These are phyloP conservation scores for Tardiomyces blankii DNA, from an alignment of 1,139 yeast species.

Conservation along the genomic window DNA sequence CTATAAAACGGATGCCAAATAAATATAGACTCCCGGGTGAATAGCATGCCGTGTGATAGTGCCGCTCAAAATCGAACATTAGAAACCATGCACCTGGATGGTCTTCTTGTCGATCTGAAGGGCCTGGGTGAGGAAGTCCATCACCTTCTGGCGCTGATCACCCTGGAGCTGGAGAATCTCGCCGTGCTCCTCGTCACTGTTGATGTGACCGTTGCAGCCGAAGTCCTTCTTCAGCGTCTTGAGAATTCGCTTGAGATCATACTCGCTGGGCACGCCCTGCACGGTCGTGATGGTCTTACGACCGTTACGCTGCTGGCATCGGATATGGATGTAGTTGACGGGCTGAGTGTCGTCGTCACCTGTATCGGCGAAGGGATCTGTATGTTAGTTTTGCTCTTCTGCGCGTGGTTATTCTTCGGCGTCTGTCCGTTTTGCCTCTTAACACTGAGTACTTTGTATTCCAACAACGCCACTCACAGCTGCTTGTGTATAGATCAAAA, in stretches of 20 bases:
- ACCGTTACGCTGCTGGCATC: constrained; percentile 99
- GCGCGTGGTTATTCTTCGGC: too few relatives aligned
- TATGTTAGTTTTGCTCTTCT: constrained; percentile 4
- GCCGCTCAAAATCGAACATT: too few relatives aligned
- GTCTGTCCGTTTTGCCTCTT: too few relatives aligned
- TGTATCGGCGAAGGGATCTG: constrained; percentile 98
- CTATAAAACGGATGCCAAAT: too few relatives aligned
- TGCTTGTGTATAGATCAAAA: too few relatives aligned
- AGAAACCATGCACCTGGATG: constrained; percentile 97
- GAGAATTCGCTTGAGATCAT: constrained; percentile 87
- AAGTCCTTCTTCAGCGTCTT: constrained; percentile 94
- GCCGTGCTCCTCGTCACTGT: constrained; percentile 92
- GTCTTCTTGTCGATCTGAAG: constrained; percentile 89
- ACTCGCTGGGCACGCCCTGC: constrained; percentile 93
- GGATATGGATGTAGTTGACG: constrained; percentile 91
- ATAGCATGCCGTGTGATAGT: too few relatives aligned
- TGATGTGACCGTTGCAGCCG: constrained; percentile 98
- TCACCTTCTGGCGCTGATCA: constrained; percentile 94
- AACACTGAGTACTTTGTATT: too few relatives aligned
- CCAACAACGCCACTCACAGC: too few relatives aligned
- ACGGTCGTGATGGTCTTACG: constrained; percentile 98
- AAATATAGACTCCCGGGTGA: too few relatives aligned
- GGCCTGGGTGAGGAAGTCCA: constrained; percentile 83
- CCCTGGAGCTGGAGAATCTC: constrained; percentile 98
- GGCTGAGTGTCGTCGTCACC: constrained; percentile 97